Evolutionary conservation across 345 rosid species (phyloP).

Genomic region (Raphanus raphanistrum): DNA sequence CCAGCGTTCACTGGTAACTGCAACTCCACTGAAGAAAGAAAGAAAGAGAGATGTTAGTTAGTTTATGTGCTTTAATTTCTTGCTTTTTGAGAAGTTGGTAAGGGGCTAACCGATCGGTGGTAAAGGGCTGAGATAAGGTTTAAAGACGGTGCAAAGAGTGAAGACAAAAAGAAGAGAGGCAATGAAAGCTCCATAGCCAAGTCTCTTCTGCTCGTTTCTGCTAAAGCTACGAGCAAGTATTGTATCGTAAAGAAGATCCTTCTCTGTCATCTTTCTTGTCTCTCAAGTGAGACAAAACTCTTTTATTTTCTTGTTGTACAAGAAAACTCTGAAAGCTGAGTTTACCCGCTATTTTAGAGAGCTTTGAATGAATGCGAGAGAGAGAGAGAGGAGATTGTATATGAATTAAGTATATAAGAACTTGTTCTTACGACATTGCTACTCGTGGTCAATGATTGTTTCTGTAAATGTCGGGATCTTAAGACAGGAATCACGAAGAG

Average conservation of each 20-base stretch:
- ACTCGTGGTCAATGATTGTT: conserved; percentile 19
- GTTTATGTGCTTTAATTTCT: background rate
- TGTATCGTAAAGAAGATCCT: conserved; percentile 46
- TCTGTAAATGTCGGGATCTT: conserved; percentile 11
- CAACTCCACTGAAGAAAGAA: conserved; percentile 50
- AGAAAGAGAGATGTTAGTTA: background rate
- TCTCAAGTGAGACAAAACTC: background rate
- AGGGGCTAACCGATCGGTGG: conserved; percentile 55
- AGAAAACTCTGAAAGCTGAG: conserved; percentile 3
- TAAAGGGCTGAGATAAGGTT: conserved; percentile 54
- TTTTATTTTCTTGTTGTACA: conserved; percentile 11
- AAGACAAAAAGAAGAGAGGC: conserved; percentile 51
- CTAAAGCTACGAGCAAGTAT: conserved; percentile 76
- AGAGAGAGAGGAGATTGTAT: background rate
- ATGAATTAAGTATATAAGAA: conserved; percentile 24
- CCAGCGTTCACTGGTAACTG: conserved; percentile 40
- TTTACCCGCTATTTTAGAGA: background rate
- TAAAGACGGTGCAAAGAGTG: conserved; percentile 55
- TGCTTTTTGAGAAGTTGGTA: conserved; percentile 12
- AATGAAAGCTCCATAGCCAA: conserved; percentile 60
- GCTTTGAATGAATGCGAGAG: conserved; percentile 4
- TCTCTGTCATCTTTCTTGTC: conserved; percentile 27
- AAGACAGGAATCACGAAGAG: conserved; percentile 17
- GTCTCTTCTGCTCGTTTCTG: conserved; percentile 60
- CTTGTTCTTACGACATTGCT: background rate